Evolutionary conservation across 1,139 yeast genomes (phyloP).

Genomic region (Candida sanyaensis): DNA sequence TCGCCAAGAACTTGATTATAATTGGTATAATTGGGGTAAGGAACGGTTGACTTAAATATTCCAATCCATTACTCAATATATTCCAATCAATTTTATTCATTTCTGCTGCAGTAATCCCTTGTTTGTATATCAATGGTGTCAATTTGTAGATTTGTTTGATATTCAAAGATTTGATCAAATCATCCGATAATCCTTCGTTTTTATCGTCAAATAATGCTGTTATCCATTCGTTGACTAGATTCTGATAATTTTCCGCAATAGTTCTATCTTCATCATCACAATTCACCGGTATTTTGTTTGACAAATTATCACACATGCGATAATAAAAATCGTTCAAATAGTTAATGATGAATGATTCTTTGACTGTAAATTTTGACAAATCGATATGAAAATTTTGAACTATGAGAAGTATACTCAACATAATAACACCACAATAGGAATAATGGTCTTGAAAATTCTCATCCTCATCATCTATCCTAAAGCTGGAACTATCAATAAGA

Average conservation of each 20-base stretch:
- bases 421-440: slow-evolving; percentile 62
- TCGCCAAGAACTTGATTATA: slow-evolving; percentile 35
- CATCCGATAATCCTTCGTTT: slow-evolving; percentile 86
- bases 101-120: slow-evolving; percentile 65
- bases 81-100: slow-evolving; percentile 46
- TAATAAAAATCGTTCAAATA: slow-evolving; percentile 37
- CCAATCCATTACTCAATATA: slow-evolving; percentile 42
- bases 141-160: slow-evolving; percentile 69
- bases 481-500: slow-evolving; percentile 36
- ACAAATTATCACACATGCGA: slow-evolving; percentile 34
- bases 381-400: slow-evolving; percentile 47
- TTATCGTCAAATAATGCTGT: slow-evolving; percentile 69
- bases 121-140: slow-evolving; percentile 74
- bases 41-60: slow-evolving; percentile 45
- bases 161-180: slow-evolving; percentile 65
- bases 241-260: slow-evolving; percentile 40
- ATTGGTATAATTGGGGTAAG: slow-evolving; percentile 42
- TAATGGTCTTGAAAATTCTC: slow-evolving; percentile 69
- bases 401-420: slow-evolving; percentile 51
- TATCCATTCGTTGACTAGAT: slow-evolving; percentile 73
- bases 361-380: slow-evolving; percentile 21
- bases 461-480: slow-evolving; percentile 41
- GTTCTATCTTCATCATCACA: slow-evolving; percentile 30
- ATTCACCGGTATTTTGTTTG: slow-evolving; percentile 17
- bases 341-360: slow-evolving; percentile 34